Base-by-base conservation (phyloP, 1,284 basidiomycete genomes). In the Naganishia albida region DNA sequence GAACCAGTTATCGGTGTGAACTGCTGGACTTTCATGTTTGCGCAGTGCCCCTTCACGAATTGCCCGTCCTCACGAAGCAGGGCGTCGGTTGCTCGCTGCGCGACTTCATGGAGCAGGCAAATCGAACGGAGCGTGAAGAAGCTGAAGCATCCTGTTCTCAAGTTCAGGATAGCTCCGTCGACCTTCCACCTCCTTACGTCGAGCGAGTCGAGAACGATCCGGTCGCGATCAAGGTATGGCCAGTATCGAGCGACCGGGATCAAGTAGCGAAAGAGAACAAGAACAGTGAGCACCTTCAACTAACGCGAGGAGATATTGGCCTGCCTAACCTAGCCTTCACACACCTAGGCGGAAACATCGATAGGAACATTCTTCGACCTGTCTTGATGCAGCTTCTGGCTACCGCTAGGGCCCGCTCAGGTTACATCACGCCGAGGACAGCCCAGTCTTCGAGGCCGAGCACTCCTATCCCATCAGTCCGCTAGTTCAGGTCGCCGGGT, bases 141-240 rank as follows among this genome's bases (percentile, higher is more conserved):
- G 34, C 34, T 34, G 34, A 6, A 6, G 34, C 34, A 10, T 34
- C 34, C 34, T 34, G 6, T 34, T 34, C 34, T 34, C 34, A 28
- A 34, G 50, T 10, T 8, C 42, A 20, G 42, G 13, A 15, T 16
- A 43, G 7, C 30, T 39, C 18, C 13, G 30, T 20, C 30, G 51
- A 53, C 30, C 15, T 40, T 34, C 56, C 56, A 13, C 56, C 56
- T 10, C 56, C 46, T 0, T 60, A 60, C 20, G 56, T 60, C n/a
- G 46, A 50, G 25, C 28, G 23, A 15, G 4, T 50, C 30, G 13
- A 48, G 20, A 30, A 60, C 30, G 56, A 60, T 38, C 44, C 43
- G 1, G 30, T 13, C 18, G 44, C 56, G 12, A 50, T 4, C 25
- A 49, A 60, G 34, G 51, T 7, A 12, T 39, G 2, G 16, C 28